Percentiles rank a stretch among this genome's conserved stretches.
Evolutionary conservation across 75 land plant species (phyloP).

Genomic region (Pinus tabuliformis): DNA sequence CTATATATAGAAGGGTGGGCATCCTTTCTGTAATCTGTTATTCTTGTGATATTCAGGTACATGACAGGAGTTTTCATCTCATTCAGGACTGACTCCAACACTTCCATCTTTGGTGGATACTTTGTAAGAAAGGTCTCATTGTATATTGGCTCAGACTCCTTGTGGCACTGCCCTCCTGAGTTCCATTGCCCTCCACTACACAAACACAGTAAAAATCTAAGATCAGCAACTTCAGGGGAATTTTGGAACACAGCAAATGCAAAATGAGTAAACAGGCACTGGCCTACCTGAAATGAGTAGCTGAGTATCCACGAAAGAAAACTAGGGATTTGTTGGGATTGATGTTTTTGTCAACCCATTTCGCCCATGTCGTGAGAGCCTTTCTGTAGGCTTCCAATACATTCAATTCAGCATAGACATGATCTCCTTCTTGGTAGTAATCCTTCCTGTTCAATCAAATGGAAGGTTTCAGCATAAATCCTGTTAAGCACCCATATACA

Average conservation of each 20-base stretch:
- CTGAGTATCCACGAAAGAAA: conserved; percentile 78
- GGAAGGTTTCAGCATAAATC: not conserved
- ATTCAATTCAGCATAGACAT: conserved; percentile 51
- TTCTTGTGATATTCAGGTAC: conserved; percentile 69
- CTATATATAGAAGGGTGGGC: conserved; percentile 27
- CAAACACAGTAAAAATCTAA: not conserved
- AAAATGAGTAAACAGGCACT: not conserved
- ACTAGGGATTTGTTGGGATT: conserved; percentile 53
- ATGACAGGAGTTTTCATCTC: conserved; percentile 53
- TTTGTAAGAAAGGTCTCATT: conserved; percentile 43
- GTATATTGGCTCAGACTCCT: conserved; percentile 63
- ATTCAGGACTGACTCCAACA: conserved; percentile 48
- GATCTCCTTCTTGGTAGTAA: conserved; percentile 79
- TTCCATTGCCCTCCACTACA: conserved; percentile 89
- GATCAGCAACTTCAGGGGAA: not conserved
- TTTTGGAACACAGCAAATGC: not conserved
- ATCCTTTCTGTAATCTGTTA: conserved; percentile 79
- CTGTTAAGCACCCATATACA: not conserved
- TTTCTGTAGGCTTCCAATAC: conserved; percentile 67
- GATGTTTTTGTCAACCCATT: conserved; percentile 72
- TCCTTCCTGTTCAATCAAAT: conserved; percentile 41
- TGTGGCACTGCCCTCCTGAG: conserved; percentile 74
- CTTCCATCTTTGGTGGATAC: conserved; percentile 61
- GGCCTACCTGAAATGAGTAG: conserved; percentile 78
- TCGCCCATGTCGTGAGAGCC: conserved; percentile 80